Evolutionary conservation across 352 stramenopile genomes (phyloP).

Genomic region (Discostella stelligera): DNA sequence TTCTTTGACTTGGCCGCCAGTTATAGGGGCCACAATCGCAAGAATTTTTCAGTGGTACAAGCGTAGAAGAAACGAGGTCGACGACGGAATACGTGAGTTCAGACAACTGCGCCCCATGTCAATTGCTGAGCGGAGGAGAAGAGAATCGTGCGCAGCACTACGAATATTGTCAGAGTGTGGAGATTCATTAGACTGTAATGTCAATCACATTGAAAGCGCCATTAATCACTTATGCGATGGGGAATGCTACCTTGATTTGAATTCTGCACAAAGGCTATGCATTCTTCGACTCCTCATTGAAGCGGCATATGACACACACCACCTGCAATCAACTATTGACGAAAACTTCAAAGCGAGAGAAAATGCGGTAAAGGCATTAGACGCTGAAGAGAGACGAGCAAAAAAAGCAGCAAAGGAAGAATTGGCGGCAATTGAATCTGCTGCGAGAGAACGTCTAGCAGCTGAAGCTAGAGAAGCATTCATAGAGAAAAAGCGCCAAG

Average conservation of each 20-base stretch:
- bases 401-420: conserved; percentile 78
- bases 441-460: conserved; percentile 70
- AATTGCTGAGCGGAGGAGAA: conserved; percentile 59
- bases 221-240: conserved; percentile 64
- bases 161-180: conserved; percentile 73
- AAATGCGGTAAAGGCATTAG: conserved; percentile 74
- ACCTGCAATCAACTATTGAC: conserved; percentile 68
- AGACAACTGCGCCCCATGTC: conserved; percentile 59
- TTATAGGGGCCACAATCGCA: conserved; percentile 59
- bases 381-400: conserved; percentile 68
- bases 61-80: conserved; percentile 72
- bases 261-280: conserved; percentile 56
- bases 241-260: conserved; percentile 65
- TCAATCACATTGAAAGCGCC: conserved; percentile 51
- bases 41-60: conserved; percentile 77
- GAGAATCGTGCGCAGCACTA: conserved; percentile 56
- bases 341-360: conserved; percentile 75
- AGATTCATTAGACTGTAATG: conserved; percentile 24
- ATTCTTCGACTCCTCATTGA: conserved; percentile 79
- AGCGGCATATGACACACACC: conserved; percentile 73
- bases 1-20: conserved; percentile 63
- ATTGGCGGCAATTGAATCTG: conserved; percentile 55
- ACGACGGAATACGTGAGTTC: conserved; percentile 69
- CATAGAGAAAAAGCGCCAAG: conserved; percentile 75
- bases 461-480: conserved; percentile 67